These are phyloP conservation scores for Phytophthora sp. DNA, from an alignment of 352 stramenopile species.

Conservation along the genomic window DNA sequence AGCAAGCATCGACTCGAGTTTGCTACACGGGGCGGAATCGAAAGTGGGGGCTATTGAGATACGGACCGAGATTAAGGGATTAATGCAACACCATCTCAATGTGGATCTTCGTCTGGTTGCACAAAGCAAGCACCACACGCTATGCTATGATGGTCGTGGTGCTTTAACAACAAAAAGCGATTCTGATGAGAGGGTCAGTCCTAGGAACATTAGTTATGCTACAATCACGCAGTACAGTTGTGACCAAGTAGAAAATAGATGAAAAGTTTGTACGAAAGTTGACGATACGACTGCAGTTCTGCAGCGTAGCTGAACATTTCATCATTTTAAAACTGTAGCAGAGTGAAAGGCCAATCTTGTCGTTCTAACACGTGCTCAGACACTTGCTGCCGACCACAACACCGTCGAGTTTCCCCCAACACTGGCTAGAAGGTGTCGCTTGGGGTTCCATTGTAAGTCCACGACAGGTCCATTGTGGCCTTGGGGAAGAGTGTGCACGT, in stretches of 20 bases:
- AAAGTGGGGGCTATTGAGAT: slow-evolving; percentile 1
- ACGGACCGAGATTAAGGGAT: background rate
- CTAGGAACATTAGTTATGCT: too few species aligned
- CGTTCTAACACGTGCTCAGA: too few species aligned
- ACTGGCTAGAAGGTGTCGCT: slow-evolving; percentile 79
- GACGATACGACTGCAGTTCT: too few species aligned
- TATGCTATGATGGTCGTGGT: too few species aligned
- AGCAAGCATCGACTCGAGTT: slow-evolving; percentile 11
- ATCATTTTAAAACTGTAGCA: too few species aligned
- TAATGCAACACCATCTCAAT: slow-evolving; percentile 17
- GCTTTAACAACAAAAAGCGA: too few species aligned
- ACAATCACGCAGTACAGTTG: too few species aligned
- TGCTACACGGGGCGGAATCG: background rate
- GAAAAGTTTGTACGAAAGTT: too few species aligned
- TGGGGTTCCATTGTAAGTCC: slow-evolving; percentile 85
- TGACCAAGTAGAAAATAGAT: too few species aligned
- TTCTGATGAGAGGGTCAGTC: too few species aligned
- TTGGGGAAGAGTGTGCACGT: slow-evolving; percentile 56
- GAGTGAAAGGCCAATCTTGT: too few species aligned
- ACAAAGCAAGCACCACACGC: background rate
- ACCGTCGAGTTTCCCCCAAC: slow-evolving; percentile 77
- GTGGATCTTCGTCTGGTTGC: slow-evolving; percentile 22
- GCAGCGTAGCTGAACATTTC: too few species aligned
- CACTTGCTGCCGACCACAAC: slow-evolving; percentile 61
- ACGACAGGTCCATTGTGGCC: slow-evolving; percentile 70